Conservation (phyloP, 768 basidiomycete genomes). For the Podaxis sp. region DNA sequence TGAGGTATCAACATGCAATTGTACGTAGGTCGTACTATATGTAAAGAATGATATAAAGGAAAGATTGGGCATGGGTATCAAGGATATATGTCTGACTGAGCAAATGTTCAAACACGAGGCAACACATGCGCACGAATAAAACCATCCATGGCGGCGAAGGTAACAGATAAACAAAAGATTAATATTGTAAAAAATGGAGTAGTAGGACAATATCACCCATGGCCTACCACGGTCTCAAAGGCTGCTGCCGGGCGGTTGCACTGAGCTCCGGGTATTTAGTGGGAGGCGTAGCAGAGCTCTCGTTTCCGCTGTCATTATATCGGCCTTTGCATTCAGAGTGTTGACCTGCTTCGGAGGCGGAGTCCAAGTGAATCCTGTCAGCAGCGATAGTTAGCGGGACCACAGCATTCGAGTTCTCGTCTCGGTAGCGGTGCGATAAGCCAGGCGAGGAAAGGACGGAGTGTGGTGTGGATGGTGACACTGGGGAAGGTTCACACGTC, state of each 20-base stretch:
- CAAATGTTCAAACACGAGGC: neutral
- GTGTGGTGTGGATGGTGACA: conserved; percentile 52
- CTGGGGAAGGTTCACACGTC: conserved; percentile 46
- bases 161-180: neutral
- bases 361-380: conserved; percentile 7
- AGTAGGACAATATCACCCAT: neutral
- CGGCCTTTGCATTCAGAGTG: neutral
- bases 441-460: conserved; percentile 28
- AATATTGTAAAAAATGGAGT: neutral
- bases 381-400: conserved; percentile 8
- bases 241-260: neutral
- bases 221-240: conserved; percentile 7
- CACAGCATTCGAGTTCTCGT: conserved; percentile 2
- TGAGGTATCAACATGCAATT: conserved; percentile 11
- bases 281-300: neutral
- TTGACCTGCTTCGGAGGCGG: neutral
- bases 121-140: neutral
- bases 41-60: neutral
- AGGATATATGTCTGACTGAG: conserved; percentile 6
- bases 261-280: neutral
- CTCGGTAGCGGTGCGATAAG: conserved; percentile 3
- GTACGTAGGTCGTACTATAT: neutral
- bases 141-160: neutral
- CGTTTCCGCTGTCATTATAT: conserved; percentile 2
- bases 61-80: conserved; percentile 4